Evolutionary conservation across 495 filamentous ascomycete species (phyloP).

Genomic region (Aspergillus bertholletiae): DNA sequence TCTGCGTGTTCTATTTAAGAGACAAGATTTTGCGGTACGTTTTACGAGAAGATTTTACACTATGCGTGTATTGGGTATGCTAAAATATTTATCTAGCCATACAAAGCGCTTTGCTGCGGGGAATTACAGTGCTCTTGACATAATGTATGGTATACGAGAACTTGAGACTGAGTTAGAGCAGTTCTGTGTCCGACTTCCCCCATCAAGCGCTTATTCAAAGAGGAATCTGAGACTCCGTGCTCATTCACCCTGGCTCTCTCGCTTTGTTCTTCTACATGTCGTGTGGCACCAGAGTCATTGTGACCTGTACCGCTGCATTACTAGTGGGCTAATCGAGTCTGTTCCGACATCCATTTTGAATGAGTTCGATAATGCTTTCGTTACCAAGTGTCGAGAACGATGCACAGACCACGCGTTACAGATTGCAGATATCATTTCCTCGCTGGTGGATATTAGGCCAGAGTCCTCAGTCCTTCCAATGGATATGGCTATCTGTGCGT

Average conservation of each 20-base stretch:
- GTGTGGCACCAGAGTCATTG: neutral
- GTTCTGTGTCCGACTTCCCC: neutral
- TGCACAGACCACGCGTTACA: neutral
- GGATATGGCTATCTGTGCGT: neutral
- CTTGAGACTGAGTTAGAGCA: neutral
- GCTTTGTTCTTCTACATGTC: neutral
- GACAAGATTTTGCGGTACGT: neutral
- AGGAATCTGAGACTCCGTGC: neutral
- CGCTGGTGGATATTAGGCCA: neutral
- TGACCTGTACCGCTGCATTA: neutral
- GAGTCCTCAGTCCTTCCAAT: neutral
- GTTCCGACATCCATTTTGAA: neutral
- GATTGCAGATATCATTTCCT: neutral
- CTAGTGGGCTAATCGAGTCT: neutral
- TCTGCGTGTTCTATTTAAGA: neutral
- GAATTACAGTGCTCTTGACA: neutral
- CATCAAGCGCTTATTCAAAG: neutral
- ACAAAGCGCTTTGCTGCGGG: neutral
- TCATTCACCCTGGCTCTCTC: neutral
- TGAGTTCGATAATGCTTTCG: neutral
- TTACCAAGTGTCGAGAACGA: neutral
- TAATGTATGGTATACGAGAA: neutral
- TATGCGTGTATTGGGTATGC: neutral
- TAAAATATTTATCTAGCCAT: neutral
- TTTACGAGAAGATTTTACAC: neutral